Percentiles rank a stretch among this genome's conserved stretches.
Evolutionary conservation across 768 basidiomycete genomes (phyloP).

Genomic region (Podaxis carcinomalis): DNA sequence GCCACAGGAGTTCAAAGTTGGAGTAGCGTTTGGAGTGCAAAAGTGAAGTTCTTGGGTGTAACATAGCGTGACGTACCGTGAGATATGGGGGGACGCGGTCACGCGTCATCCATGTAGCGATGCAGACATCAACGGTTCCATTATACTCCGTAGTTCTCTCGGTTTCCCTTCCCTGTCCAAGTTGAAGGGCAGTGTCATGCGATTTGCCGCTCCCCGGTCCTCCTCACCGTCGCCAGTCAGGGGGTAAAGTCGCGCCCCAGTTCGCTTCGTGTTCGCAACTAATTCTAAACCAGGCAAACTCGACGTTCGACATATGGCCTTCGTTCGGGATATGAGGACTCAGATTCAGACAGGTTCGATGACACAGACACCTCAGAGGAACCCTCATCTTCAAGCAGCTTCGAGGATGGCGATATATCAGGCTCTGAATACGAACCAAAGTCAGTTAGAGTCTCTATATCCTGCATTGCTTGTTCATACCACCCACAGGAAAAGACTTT

Average conservation of each 20-base stretch:
- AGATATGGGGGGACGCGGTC: no score
- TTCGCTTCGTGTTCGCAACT: conserved; percentile 1
- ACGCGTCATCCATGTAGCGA: no score
- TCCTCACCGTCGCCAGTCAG: conserved; percentile 44
- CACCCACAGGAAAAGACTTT: conserved; percentile 17
- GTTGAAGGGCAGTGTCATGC: conserved; percentile 29
- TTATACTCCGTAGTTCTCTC: background rate
- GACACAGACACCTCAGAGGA: conserved; percentile 17
- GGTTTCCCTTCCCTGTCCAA: background rate
- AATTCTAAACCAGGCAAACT: conserved; percentile 15
- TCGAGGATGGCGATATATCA: conserved; percentile 26
- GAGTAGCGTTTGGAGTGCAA: no score
- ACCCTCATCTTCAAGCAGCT: conserved; percentile 16
- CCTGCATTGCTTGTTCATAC: conserved; percentile 16
- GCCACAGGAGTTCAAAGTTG: no score
- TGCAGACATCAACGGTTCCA: background rate
- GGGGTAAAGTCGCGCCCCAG: conserved; percentile 22
- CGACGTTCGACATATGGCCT: conserved; percentile 52
- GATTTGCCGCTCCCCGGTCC: conserved; percentile 51
- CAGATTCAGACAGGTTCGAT: conserved; percentile 19
- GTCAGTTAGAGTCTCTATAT: conserved; percentile 16
- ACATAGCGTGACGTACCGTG: no score
- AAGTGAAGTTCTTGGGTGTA: no score
- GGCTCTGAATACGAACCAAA: conserved; percentile 20
- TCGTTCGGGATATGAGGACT: conserved; percentile 43